A percentile compares a stretch with the other conserved stretches of the same genome.
Conservation (phyloP, 441 rosid species). For the Capsella rubella region DNA sequence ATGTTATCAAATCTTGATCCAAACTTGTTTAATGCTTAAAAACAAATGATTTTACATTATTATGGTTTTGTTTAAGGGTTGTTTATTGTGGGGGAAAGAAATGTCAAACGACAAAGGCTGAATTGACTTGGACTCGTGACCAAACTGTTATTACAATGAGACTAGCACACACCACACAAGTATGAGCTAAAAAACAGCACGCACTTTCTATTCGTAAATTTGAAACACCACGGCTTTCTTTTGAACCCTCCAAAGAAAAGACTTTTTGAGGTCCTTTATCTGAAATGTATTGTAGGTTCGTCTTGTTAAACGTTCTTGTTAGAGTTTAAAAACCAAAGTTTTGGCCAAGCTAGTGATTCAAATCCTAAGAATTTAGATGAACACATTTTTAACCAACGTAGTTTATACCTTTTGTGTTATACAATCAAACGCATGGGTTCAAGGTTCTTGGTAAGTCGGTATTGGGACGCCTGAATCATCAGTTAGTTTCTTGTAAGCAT, state of each 20-base stretch:
- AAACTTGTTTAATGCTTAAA: too few relatives aligned
- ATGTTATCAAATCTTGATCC: too few relatives aligned
- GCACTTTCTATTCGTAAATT: slow-evolving; percentile 5
- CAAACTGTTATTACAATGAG: slow-evolving; percentile 25
- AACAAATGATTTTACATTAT: background rate
- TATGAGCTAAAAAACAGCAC: slow-evolving; percentile 10
- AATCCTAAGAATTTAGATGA: background rate
- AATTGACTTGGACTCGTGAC: slow-evolving; percentile 25
- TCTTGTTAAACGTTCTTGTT: slow-evolving; percentile 13
- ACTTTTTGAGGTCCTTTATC: background rate
- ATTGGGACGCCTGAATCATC: slow-evolving; percentile 80
- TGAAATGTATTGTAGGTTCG: background rate
- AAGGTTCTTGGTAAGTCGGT: slow-evolving; percentile 52
- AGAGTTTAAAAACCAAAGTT: background rate
- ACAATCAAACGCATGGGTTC: slow-evolving; percentile 23
- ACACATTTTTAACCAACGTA: slow-evolving; percentile 11
- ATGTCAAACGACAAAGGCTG: slow-evolving; percentile 27
- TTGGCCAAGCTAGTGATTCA: slow-evolving; percentile 11
- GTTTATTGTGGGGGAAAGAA: background rate
- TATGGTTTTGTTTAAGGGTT: background rate
- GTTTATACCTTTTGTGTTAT: slow-evolving; percentile 23
- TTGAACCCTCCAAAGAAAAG: slow-evolving; percentile 5
- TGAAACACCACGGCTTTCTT: slow-evolving; percentile 19
- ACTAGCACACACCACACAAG: background rate
- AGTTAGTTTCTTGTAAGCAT: slow-evolving; percentile 64